phyloP scores from a whole-genome alignment of 2,329 filamentous ascomycete species.

The Colletotrichum endophyticum region DNA sequence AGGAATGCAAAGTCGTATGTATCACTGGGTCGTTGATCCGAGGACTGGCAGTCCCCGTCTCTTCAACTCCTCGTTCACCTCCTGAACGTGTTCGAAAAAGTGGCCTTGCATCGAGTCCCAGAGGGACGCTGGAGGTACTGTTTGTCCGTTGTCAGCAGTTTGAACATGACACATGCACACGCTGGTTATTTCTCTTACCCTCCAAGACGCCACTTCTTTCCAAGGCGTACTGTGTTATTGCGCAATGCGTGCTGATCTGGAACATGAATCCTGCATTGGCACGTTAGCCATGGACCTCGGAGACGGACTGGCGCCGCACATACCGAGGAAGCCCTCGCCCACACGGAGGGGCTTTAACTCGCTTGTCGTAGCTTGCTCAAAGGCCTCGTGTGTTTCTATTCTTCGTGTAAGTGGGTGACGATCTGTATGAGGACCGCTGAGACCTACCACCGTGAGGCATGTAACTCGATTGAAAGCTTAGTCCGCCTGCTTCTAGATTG shows the following conservation, averaged over 20 bases:
- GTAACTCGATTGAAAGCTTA: slow-evolving; percentile 33
- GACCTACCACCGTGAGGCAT: slow-evolving; percentile 29
- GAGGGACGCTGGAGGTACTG: slow-evolving; percentile 22
- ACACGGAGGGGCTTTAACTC: slow-evolving; percentile 24
- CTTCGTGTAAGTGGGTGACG: neutral
- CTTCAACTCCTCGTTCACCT: slow-evolving; percentile 21
- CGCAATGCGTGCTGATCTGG: slow-evolving; percentile 28
- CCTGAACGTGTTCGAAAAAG: slow-evolving; percentile 22
- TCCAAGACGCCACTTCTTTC: slow-evolving; percentile 21
- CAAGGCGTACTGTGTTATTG: slow-evolving; percentile 26
- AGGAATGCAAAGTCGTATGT: neutral
- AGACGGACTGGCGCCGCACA: neutral
- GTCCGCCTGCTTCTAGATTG: slow-evolving; percentile 30
- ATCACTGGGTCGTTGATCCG: neutral
- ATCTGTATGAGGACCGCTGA: slow-evolving; percentile 1
- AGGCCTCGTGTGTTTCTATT: slow-evolving; percentile 27
- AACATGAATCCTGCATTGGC: slow-evolving; percentile 34
- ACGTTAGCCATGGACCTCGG: slow-evolving; percentile 31
- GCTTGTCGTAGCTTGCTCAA: slow-evolving; percentile 22
- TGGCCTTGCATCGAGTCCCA: slow-evolving; percentile 26
- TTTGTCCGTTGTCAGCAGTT: neutral
- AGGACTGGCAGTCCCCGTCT: neutral
- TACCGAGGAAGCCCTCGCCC: slow-evolving; percentile 27
- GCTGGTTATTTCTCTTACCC: neutral
- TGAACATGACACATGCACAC: neutral